phyloP scores from a whole-genome alignment of 495 filamentous ascomycete species.

The Neurospora sp. region DNA sequence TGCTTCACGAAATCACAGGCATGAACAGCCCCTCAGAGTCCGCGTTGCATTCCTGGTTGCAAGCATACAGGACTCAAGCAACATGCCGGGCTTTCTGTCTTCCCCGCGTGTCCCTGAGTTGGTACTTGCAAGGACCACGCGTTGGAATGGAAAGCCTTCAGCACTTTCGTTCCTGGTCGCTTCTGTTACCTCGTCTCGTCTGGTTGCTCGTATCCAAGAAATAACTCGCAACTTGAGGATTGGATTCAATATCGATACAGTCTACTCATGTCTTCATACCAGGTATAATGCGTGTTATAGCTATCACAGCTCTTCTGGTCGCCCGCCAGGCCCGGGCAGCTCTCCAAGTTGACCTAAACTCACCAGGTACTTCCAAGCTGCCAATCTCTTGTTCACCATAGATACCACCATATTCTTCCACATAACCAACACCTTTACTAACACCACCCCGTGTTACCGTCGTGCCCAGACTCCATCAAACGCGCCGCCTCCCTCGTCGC shows the following conservation, averaged over 20 bases:
- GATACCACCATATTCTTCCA: neutral
- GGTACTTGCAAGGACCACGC: neutral
- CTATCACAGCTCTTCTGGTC: neutral
- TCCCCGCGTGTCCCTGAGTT: neutral
- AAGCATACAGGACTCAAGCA: neutral
- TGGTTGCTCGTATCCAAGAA: neutral
- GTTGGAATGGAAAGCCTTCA: neutral
- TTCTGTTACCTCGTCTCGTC: neutral
- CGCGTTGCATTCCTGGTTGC: neutral
- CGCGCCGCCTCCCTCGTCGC: slow-evolving; percentile 49
- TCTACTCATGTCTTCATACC: neutral
- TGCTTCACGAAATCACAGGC: neutral
- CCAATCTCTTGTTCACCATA: neutral
- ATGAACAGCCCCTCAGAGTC: neutral
- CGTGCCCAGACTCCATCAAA: slow-evolving; percentile 47
- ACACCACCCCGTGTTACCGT: neutral
- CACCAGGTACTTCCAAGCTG: neutral
- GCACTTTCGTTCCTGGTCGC: neutral
- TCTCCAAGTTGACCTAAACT: slow-evolving; percentile 12
- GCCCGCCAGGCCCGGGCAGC: slow-evolving; percentile 3
- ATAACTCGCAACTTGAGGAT: neutral
- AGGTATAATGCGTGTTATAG: neutral
- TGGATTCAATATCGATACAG: neutral
- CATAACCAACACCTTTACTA: neutral
- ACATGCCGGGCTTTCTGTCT: neutral